phyloP scores from a whole-genome alignment of 2,329 filamentous ascomycete species.

The Botryotinia calthae region DNA sequence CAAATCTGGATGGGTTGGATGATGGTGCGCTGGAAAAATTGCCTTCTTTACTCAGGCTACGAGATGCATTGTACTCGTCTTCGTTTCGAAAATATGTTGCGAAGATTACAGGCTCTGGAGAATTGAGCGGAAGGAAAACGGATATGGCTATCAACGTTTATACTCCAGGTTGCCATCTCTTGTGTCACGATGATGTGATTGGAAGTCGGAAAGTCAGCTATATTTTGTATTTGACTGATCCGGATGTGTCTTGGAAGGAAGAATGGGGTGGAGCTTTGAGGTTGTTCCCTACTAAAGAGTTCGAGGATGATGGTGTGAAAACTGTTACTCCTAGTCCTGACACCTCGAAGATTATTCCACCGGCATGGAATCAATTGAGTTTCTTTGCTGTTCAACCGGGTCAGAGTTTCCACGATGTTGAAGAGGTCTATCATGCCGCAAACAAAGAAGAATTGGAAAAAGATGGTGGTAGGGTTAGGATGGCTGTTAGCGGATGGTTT shows the following conservation, averaged over 20 bases:
- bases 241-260: slow-evolving; percentile 83
- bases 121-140: slow-evolving; percentile 88
- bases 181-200: slow-evolving; percentile 98
- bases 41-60: slow-evolving; percentile 85
- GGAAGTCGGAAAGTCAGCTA: slow-evolving; percentile 95
- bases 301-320: slow-evolving; percentile 65
- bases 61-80: slow-evolving; percentile 90
- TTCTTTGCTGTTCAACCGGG: slow-evolving; percentile 98
- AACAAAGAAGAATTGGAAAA: slow-evolving; percentile 58
- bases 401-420: slow-evolving; percentile 98
- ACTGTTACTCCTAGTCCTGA: slow-evolving; percentile 81
- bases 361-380: slow-evolving; percentile 94
- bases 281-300: slow-evolving; percentile 70
- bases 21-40: slow-evolving; percentile 80
- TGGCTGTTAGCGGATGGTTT: slow-evolving; percentile 99
- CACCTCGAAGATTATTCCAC: slow-evolving; percentile 78
- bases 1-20: slow-evolving; percentile 92
- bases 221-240: slow-evolving; percentile 92
- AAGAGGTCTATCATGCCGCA: slow-evolving; percentile 83
- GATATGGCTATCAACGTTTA: slow-evolving; percentile 99
- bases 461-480: slow-evolving; percentile 76
- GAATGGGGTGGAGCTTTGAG: slow-evolving; percentile 92
- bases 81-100: slow-evolving; percentile 88
- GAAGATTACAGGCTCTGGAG: slow-evolving; percentile 78
- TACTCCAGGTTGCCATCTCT: slow-evolving; percentile 88